These are phyloP conservation scores for Cruciata laevipes DNA, from an alignment of 257 asterid species.

Conservation along the genomic window DNA sequence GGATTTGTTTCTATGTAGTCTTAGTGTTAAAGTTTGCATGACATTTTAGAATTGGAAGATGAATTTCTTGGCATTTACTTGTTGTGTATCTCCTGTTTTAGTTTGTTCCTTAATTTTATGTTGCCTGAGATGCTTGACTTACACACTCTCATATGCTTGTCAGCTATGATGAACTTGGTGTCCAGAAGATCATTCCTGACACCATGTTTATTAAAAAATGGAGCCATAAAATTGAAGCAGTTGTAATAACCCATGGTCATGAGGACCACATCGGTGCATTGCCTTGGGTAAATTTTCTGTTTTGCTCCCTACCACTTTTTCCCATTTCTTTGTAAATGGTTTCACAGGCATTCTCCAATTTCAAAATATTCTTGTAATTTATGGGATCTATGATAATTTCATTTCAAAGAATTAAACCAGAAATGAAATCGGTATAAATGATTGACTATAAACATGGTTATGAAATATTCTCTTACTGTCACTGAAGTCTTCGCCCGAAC, in stretches of 20 bases:
- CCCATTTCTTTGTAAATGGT: conserved; percentile 1
- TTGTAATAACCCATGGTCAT: conserved; percentile 95
- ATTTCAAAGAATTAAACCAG: not conserved
- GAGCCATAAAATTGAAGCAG: conserved; percentile 99
- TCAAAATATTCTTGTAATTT: not conserved
- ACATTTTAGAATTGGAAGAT: not conserved
- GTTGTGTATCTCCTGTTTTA: not conserved
- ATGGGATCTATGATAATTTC: not conserved
- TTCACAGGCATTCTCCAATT: not conserved
- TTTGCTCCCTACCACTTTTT: conserved; percentile 28
- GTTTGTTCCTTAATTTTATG: conserved; percentile 7
- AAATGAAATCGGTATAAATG: not conserved
- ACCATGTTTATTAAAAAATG: conserved; percentile 88
- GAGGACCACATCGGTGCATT: conserved; percentile 99
- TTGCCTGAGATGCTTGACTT: conserved; percentile 14
- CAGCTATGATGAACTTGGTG: conserved; percentile 92
- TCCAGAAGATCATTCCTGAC: conserved; percentile 97
- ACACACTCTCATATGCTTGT: conserved; percentile 4
- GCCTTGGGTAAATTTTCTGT: conserved; percentile 95
- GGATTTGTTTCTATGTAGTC: not conserved
- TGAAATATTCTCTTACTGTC: not conserved
- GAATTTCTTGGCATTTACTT: too few relatives aligned
- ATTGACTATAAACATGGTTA: not conserved
- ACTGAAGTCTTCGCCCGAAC: not conserved
- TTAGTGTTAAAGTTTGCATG: not conserved